Evolutionary conservation across 2,329 filamentous ascomycete species (phyloP).

Genomic region (Arthrobotrys megalospora): DNA sequence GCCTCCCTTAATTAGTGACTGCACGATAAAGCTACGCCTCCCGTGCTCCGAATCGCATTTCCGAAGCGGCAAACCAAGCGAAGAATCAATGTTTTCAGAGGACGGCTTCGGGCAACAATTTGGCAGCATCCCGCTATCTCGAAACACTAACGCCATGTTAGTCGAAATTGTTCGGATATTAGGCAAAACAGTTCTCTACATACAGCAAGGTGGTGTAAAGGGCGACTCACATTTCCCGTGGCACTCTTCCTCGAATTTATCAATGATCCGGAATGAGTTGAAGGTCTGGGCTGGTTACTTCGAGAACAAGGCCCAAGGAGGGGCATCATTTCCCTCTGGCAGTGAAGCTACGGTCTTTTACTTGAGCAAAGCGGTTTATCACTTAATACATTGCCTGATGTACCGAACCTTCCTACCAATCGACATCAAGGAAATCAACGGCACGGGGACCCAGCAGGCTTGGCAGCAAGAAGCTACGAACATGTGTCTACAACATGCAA

Average conservation of each 20-base stretch:
- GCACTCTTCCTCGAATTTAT: constrained; percentile 87
- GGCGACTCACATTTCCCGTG: constrained; percentile 92
- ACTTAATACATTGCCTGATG: constrained; percentile 87
- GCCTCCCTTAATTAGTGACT: constrained; percentile 83
- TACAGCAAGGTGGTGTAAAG: constrained; percentile 87
- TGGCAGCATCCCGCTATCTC: constrained; percentile 47
- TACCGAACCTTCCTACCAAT: constrained; percentile 90
- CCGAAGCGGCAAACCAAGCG: constrained; percentile 74
- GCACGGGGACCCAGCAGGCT: constrained; percentile 75
- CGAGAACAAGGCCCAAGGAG: constrained; percentile 79
- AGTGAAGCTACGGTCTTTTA: constrained; percentile 83
- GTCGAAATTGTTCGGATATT: constrained; percentile 88
- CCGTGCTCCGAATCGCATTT: constrained; percentile 73
- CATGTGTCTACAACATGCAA: constrained; percentile 87
- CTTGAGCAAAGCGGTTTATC: constrained; percentile 87
- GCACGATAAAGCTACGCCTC: constrained; percentile 80
- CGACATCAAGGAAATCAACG: constrained; percentile 83
- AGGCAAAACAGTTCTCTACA: constrained; percentile 85
- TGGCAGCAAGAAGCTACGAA: constrained; percentile 95
- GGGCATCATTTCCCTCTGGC: constrained; percentile 66
- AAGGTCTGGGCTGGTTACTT: constrained; percentile 88
- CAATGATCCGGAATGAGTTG: constrained; percentile 86
- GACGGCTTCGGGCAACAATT: constrained; percentile 57
- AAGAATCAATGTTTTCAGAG: constrained; percentile 80
- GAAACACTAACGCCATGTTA: constrained; percentile 77